Base-by-base conservation (phyloP, 306 rosid genomes). In the Erythrophleum fordii region DNA sequence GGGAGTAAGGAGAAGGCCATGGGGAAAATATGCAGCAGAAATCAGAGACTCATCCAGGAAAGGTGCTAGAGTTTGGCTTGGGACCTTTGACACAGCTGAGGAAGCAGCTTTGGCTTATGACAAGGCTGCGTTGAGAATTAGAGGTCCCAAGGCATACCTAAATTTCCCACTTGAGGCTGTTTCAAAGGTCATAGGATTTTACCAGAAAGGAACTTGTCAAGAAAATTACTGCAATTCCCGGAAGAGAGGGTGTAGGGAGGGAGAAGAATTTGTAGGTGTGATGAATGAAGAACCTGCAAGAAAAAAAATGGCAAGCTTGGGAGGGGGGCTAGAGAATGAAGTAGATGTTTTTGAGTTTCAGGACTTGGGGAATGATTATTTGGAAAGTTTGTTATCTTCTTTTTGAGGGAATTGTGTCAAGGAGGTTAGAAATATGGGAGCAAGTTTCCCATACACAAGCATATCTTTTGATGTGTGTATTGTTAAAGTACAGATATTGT, bases 1-100 rank as follows among this genome's bases (percentile, higher is more conserved):
- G 6, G 99, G 99, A 42, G 99, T 95, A 23, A 87, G 99, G 81
- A 89, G 99, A 81, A 84, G 99, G 49, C 99, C 97, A 23, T 95
- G 99, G 99, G 99, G 99, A 0, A 95, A 91, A 85, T 95, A 95
- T 55, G 99, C 99, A 0, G 97, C 99, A 0, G 99, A 95, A 31
- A 95, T 95, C 11, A 82, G 99, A 83, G 99, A 95, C 59, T 91
- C 99, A 0, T 82, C 97, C 0, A 88, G 85, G 56, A 93, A 93
- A 85, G 92, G 97, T 3, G 88, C 95, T 5, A 85, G 99, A 31
- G 91, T 93, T 86, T 95, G 99, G 99, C 97, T 95, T 25, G 99
- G 99, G 41, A 92, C 99, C n/a, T 95, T 91, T 72, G 82, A 88
- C 20, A 91, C 97, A 0, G 98, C 92, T 5, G 97, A 95, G 83